Evolutionary conservation across 148 eudicot species (phyloP), one percentile per base, ranked within the genome.

Genomic region (Cornus suecica): DNA sequence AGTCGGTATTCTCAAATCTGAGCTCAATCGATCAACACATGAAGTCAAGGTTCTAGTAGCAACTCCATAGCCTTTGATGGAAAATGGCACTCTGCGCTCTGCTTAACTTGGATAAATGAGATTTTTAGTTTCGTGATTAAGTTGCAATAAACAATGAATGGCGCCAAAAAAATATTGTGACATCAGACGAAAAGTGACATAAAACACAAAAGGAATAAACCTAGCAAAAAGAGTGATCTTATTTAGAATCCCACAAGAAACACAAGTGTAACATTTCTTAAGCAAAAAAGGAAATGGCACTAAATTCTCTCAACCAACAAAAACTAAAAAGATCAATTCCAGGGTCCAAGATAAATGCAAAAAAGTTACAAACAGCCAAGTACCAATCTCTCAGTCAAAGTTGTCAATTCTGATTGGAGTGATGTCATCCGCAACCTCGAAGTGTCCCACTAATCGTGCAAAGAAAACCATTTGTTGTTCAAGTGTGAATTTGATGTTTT

Each of bases 391-490:
- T 88, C 70, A 85, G 74, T 88, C 97, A 22, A 95, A 90, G 86
- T 95, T 95, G 48, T 95, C 99, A 70, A 95, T 86, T 75, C 81
- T 91, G 86, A 93, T 84, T 15, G 97, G 91, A 66, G 83, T 81
- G 75, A 95, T 88, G 32, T 91, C 89, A 76, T 95, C 99, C 3
- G 97, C 91, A 34, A 92, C 94, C 63, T 82, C 76, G 71, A 91
- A 91, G 72, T 88, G 80, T 45, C 97, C 97, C 61, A 92, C 87
- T 41, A 86, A 65, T 54, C 97, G 97, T 10, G 97, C 94, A 74
- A 95, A 92, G 91, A 95, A 95, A 76, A 95, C 86, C 94, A 95
- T 91, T 79, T 95, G 97, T 75, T 95, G 99, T 72, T 95, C 97
- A 28, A 92, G 77, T 1, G 97, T 90, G 80, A 91, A 91, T 86